These are phyloP conservation scores for Vigna angularis DNA, from an alignment of 306 rosid species.

Conservation along the genomic window DNA sequence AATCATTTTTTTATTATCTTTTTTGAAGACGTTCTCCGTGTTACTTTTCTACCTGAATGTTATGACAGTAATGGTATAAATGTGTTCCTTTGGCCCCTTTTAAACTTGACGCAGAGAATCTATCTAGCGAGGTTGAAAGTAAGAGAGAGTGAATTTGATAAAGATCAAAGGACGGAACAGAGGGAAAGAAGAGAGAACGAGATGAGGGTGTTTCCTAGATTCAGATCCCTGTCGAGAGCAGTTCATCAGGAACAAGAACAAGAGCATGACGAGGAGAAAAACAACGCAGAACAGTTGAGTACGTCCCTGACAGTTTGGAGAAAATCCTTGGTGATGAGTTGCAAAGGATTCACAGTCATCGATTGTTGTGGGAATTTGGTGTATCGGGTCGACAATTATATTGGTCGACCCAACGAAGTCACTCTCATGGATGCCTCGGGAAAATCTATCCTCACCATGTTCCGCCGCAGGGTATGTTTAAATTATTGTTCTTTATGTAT, in stretches of 20 bases:
- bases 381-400: slow-evolving; percentile 80
- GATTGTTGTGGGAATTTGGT: slow-evolving; percentile 71
- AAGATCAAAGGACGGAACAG: not conserved
- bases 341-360: slow-evolving; percentile 83
- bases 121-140: not conserved
- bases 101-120: not conserved
- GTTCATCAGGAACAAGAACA: slow-evolving; percentile 62
- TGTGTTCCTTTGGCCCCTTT: not conserved
- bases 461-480: slow-evolving; percentile 65
- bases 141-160: not conserved
- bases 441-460: slow-evolving; percentile 70
- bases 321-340: slow-evolving; percentile 73
- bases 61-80: not conserved
- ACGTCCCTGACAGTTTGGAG: slow-evolving; percentile 80
- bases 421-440: slow-evolving; percentile 84
- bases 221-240: slow-evolving; percentile 62
- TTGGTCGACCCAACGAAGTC: slow-evolving; percentile 60
- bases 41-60: not conserved
- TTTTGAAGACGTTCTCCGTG: not conserved
- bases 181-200: not conserved
- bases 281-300: slow-evolving; percentile 19
- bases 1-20: not conserved
- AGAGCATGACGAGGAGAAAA: slow-evolving; percentile 12
- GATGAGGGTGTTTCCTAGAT: slow-evolving; percentile 50
- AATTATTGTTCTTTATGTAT: not conserved